A percentile compares a stretch with the other conserved stretches of the same genome.
Evolutionary conservation across 352 stramenopile genomes (phyloP).

Genomic region (Aphanomyces stellatus): DNA sequence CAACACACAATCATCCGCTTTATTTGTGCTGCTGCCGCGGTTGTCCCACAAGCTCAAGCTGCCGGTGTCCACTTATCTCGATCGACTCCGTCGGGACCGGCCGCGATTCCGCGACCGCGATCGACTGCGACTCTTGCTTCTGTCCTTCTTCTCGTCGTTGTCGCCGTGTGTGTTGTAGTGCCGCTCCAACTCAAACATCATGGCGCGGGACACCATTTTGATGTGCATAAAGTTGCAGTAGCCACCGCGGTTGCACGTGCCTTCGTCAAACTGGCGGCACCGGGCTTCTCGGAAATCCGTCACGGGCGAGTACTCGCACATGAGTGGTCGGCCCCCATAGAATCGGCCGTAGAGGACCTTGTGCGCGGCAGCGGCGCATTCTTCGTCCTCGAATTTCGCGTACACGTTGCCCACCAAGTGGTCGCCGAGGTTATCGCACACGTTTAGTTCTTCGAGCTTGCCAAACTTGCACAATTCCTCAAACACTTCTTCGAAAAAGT

Average conservation of each 20-base stretch:
- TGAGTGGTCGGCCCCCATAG: constrained; percentile 93
- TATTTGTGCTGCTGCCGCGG: not conserved
- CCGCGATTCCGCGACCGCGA: constrained; percentile 17
- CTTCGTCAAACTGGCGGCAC: constrained; percentile 98
- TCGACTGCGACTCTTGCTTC: constrained; percentile 32
- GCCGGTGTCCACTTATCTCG: not conserved
- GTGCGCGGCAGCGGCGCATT: constrained; percentile 94
- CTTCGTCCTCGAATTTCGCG: constrained; percentile 98
- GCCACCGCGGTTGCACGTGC: constrained; percentile 92
- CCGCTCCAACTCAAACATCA: constrained; percentile 78
- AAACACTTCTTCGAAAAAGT: constrained; percentile 97
- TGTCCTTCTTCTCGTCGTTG: constrained; percentile 7
- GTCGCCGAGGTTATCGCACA: constrained; percentile 99
- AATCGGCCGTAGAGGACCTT: constrained; percentile 96
- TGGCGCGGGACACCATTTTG: constrained; percentile 75
- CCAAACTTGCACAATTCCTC: constrained; percentile 98
- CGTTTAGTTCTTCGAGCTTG: constrained; percentile 96
- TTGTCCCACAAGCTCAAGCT: not conserved
- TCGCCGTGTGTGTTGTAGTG: constrained; percentile 53
- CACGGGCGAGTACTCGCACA: constrained; percentile 98
- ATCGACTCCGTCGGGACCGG: constrained; percentile 3
- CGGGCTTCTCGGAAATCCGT: constrained; percentile 97
- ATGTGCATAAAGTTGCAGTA: constrained; percentile 99
- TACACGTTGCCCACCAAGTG: constrained; percentile 99
- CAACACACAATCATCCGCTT: not conserved